phyloP scores from a whole-genome alignment of 768 basidiomycete genomes.

The Infundibulicybe gibba region DNA sequence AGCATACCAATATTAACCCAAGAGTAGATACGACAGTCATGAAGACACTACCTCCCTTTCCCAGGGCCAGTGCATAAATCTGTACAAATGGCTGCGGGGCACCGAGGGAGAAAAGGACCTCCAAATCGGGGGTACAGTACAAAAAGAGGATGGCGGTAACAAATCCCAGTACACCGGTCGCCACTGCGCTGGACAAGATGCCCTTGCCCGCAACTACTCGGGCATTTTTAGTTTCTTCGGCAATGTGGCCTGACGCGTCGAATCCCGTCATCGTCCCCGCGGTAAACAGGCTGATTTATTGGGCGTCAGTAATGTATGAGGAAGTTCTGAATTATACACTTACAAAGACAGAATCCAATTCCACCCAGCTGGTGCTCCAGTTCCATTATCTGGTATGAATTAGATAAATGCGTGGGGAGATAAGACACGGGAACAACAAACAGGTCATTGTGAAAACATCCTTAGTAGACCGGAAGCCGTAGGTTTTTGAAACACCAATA shows the following conservation, averaged over 20 bases:
- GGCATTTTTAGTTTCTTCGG: constrained; percentile 86
- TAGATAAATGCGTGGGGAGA: constrained; percentile 2
- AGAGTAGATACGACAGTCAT: constrained; percentile 85
- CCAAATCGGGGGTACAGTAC: constrained; percentile 80
- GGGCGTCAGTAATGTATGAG: not conserved
- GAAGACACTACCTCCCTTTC: constrained; percentile 74
- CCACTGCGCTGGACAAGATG: constrained; percentile 72
- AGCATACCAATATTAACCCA: constrained; percentile 74
- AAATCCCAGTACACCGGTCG: constrained; percentile 80
- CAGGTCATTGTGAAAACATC: constrained; percentile 84
- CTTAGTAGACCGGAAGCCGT: constrained; percentile 80
- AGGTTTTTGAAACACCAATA: constrained; percentile 84
- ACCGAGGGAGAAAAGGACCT: constrained; percentile 67
- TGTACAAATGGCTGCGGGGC: constrained; percentile 93
- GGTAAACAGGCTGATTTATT: constrained; percentile 65
- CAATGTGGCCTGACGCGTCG: constrained; percentile 85
- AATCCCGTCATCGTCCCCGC: constrained; percentile 89
- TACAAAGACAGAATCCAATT: constrained; percentile 91
- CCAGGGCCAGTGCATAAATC: constrained; percentile 80
- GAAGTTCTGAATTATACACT: constrained; percentile 4
- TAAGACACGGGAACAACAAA: constrained; percentile 30
- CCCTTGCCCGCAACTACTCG: constrained; percentile 81
- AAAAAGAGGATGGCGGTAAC: constrained; percentile 76
- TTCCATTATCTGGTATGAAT: constrained; percentile 69
- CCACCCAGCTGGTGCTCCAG: constrained; percentile 83